Base-by-base conservation (phyloP, 2,329 filamentous ascomycete genomes). In the Aspergillus felis region DNA sequence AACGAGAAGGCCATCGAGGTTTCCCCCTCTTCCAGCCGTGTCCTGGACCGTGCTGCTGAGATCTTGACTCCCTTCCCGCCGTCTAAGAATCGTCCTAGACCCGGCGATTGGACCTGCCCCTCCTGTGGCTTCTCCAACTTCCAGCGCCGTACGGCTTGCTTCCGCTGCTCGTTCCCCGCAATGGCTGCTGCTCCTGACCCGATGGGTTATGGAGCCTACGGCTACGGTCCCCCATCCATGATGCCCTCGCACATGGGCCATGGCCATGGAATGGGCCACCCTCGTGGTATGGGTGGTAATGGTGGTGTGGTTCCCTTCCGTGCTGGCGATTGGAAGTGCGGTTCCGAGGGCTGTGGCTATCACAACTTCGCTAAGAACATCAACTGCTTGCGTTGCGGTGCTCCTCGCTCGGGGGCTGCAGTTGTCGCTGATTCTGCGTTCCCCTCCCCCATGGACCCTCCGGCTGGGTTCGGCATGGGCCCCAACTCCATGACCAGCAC, bases 321-420 rank as follows among this genome's bases (percentile, higher is more conserved):
- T 70, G 94, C 94, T 55, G 94, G 94, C 71, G 94, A 99, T 72
- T 99, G 94, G 94, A 97, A 97, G 78, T 99, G 94, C 71, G 94
- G 94, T 56, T 94, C 94, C 64, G 94, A 99, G 71, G 92, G 92
- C 41, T 99, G 94, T 74, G 91, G 90, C 57, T 99, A 99, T 76
- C 94, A 99, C 81, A 99, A 99, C 80, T 99, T 99, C 73, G 94
- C 94, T 61, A 99, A 99, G 85, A 99, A 99, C 69, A 93, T 97
- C 57, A 96, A 91, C 78, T 99, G 94, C 76, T 85, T 99, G 61
- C 90, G 94, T 59, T 99, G 94, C 72, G 94, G 94, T 74, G 94
- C 93, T 54, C 95, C 92, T 74, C 91, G 94, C 67, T 93, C 93
- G 60, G 91, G 90, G 61, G 94, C 94, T 58, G 92, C 93, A 17